phyloP scores from a whole-genome alignment of 148 eudicot genomes.

The Amaranthus palmeri region DNA sequence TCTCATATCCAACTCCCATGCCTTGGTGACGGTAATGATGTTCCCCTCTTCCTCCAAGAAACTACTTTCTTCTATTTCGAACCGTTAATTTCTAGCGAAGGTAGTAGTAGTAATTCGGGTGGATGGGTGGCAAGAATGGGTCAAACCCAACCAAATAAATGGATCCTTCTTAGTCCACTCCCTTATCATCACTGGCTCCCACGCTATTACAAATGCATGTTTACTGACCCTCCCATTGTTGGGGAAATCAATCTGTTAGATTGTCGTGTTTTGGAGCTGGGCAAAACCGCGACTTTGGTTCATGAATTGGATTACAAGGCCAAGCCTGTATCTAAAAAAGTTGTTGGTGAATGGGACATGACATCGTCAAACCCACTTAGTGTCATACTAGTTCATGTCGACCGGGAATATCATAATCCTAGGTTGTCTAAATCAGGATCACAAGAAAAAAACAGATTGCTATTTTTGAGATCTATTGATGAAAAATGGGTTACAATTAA shows the following conservation, averaged over 20 bases:
- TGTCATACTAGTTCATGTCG: too few species aligned
- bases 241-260: conserved; percentile 3
- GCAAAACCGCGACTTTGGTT: neutral
- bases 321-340: neutral
- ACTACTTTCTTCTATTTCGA: neutral
- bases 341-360: neutral
- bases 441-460: too few species aligned
- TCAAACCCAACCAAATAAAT: neutral
- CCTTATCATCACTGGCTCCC: too few species aligned
- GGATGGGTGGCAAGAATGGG: conserved; percentile 6
- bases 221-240: neutral
- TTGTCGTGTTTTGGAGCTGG: neutral
- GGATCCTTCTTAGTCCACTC: conserved; percentile 9
- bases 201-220: conserved; percentile 4
- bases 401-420: too few species aligned
- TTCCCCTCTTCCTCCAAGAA: neutral
- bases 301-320: neutral
- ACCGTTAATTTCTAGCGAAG: too few species aligned
- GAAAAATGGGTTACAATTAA: too few species aligned
- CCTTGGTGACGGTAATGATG: too few species aligned
- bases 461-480: too few species aligned
- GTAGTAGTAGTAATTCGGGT: too few species aligned
- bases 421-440: too few species aligned
- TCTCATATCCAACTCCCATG: too few species aligned
- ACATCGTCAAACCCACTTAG: too few species aligned